Evolutionary conservation across 2,329 filamentous ascomycete genomes (phyloP).

Genomic region (Aspergillus fumigatiaffinis): DNA sequence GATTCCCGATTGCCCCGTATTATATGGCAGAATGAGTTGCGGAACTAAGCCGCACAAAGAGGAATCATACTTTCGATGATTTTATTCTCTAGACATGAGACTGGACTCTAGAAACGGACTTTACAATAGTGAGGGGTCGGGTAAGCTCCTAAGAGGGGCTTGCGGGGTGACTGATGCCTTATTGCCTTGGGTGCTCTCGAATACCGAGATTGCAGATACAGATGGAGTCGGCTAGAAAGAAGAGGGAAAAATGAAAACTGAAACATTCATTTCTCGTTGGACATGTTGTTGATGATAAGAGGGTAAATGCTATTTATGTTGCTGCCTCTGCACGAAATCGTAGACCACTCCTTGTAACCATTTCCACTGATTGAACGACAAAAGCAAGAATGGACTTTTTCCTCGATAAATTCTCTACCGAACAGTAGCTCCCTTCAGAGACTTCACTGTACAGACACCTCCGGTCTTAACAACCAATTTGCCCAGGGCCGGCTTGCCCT

Average conservation of each 20-base stretch:
- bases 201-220: neutral
- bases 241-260: neutral
- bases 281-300: conserved; percentile 5
- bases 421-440: conserved; percentile 74
- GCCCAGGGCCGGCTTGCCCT: conserved; percentile 52
- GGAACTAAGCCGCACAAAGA: neutral
- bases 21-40: neutral
- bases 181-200: neutral
- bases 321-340: neutral
- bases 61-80: too few species aligned
- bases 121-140: neutral
- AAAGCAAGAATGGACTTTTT: neutral
- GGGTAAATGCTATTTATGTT: neutral
- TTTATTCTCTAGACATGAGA: neutral
- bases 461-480: conserved; percentile 71
- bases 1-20: neutral
- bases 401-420: conserved; percentile 54
- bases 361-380: neutral
- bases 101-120: neutral
- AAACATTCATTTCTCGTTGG: conserved; percentile 9
- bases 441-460: conserved; percentile 78
- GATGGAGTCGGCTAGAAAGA: neutral
- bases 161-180: neutral
- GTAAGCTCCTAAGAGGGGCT: neutral
- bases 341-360: neutral